A percentile compares a stretch with the other conserved stretches of the same genome.
phyloP scores from a whole-genome alignment of 2,329 filamentous ascomycete genomes.

The Fusarium bactridioides region DNA sequence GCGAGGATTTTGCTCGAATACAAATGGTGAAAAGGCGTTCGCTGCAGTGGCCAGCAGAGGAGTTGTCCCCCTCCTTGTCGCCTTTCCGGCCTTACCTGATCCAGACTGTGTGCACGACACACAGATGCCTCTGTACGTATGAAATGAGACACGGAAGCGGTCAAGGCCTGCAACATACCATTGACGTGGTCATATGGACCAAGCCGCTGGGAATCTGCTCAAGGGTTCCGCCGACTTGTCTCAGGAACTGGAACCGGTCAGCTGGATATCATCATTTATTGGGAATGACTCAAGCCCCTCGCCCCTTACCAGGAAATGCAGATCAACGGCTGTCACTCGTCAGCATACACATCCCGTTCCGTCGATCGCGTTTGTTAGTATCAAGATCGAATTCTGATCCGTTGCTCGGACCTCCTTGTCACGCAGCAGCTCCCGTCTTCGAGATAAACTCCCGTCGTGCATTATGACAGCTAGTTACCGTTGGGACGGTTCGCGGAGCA shows the following conservation, averaged over 20 bases:
- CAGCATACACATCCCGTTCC: conserved; percentile 2
- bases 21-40: conserved; percentile 26
- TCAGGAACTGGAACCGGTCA: conserved; percentile 33
- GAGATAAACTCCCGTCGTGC: conserved; percentile 16
- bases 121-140: conserved; percentile 11
- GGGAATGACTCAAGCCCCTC: conserved; percentile 22
- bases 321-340: conserved; percentile 28
- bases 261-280: conserved; percentile 21
- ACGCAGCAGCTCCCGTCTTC: neutral
- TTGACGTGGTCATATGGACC: conserved; percentile 33
- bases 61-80: conserved; percentile 4
- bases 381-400: neutral
- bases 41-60: conserved; percentile 12
- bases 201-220: conserved; percentile 26
- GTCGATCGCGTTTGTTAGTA: conserved; percentile 5
- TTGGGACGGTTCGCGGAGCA: conserved; percentile 36
- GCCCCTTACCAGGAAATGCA: conserved; percentile 6
- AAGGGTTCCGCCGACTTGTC: conserved; percentile 12
- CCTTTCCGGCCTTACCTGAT: conserved; percentile 17
- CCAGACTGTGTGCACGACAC: conserved; percentile 13
- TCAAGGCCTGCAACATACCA: conserved; percentile 20
- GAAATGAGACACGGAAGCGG: conserved; percentile 25
- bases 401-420: conserved; percentile 5
- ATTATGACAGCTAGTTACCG: conserved; percentile 37
- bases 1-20: conserved; percentile 12